Conservation (phyloP, 192 early-diverging fungal species). For the Geosiphon pyriformis region DNA sequence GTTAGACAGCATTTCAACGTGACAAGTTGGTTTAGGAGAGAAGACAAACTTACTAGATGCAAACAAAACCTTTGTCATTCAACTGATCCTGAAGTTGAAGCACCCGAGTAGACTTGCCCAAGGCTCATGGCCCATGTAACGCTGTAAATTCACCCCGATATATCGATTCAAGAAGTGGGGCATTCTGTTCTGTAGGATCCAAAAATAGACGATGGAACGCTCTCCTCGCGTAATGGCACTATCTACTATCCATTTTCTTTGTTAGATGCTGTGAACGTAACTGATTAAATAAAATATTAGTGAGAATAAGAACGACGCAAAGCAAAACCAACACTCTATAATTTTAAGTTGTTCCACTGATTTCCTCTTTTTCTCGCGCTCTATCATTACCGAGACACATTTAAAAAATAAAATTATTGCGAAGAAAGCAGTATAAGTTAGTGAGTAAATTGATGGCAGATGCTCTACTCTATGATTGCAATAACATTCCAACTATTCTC, state of each 20-base stretch:
- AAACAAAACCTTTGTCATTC: slow-evolving; percentile 14
- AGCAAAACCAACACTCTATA: slow-evolving; percentile 16
- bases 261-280: background rate
- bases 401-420: slow-evolving; percentile 17
- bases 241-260: slow-evolving; percentile 26
- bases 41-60: slow-evolving; percentile 23
- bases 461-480: too few relatives aligned
- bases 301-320: background rate
- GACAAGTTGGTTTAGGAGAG: too few relatives aligned
- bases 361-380: slow-evolving; percentile 12
- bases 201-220: slow-evolving; percentile 18
- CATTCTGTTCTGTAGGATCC: slow-evolving; percentile 13
- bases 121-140: slow-evolving; percentile 24
- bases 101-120: slow-evolving; percentile 24
- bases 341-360: slow-evolving; percentile 16
- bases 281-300: slow-evolving; percentile 13
- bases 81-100: slow-evolving; percentile 22
- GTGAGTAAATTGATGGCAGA: too few relatives aligned
- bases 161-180: slow-evolving; percentile 21
- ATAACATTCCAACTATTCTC: too few relatives aligned
- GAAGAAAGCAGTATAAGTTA: slow-evolving; percentile 4
- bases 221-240: slow-evolving; percentile 24
- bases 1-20: background rate
- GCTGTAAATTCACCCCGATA: slow-evolving; percentile 18
- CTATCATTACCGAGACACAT: slow-evolving; percentile 9